A percentile compares a stretch with the other conserved stretches of the same genome.
Conservation (phyloP, 208 protist genomes). For the Angomonas deanei region DNA sequence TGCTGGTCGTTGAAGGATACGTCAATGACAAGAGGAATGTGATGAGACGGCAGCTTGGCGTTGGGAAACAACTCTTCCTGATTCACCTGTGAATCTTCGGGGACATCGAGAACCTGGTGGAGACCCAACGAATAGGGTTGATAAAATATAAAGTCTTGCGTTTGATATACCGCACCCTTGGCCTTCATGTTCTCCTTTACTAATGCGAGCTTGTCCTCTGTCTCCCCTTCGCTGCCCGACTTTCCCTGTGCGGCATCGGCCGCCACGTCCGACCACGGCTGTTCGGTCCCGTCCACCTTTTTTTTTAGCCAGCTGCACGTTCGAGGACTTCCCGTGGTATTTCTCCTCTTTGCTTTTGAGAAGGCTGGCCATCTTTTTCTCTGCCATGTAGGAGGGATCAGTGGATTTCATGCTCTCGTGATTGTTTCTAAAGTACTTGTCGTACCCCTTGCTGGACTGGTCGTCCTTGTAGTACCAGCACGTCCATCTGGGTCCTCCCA, state of each 20-base stretch:
- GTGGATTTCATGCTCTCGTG: conserved; percentile 24
- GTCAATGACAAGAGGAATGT: conserved; percentile 71
- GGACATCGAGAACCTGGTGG: conserved; percentile 77
- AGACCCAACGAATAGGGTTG: conserved; percentile 59
- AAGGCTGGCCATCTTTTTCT: conserved; percentile 38
- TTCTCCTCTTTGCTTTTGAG: not conserved
- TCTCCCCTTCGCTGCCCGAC: not conserved
- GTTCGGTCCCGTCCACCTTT: conserved; percentile 8
- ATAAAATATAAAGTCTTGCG: conserved; percentile 85
- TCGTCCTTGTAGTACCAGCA: conserved; percentile 61
- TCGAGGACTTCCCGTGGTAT: conserved; percentile 25
- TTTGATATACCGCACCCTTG: conserved; percentile 46
- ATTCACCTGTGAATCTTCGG: conserved; percentile 51
- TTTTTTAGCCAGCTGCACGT: conserved; percentile 24
- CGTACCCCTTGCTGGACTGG: conserved; percentile 15
- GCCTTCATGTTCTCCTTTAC: conserved; percentile 22
- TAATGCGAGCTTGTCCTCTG: conserved; percentile 26
- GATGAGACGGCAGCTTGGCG: conserved; percentile 68
- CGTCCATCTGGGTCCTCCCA: conserved; percentile 81
- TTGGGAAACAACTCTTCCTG: conserved; percentile 56
- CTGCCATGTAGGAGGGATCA: conserved; percentile 21
- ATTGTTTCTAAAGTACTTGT: conserved; percentile 38
- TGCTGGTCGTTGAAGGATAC: conserved; percentile 76
- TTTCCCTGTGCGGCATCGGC: too few relatives aligned
- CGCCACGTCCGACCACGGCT: not conserved